Evolutionary conservation across 345 rosid species (phyloP), one percentile per base, ranked within the genome.

Genomic region (Aethionema arabicum): DNA sequence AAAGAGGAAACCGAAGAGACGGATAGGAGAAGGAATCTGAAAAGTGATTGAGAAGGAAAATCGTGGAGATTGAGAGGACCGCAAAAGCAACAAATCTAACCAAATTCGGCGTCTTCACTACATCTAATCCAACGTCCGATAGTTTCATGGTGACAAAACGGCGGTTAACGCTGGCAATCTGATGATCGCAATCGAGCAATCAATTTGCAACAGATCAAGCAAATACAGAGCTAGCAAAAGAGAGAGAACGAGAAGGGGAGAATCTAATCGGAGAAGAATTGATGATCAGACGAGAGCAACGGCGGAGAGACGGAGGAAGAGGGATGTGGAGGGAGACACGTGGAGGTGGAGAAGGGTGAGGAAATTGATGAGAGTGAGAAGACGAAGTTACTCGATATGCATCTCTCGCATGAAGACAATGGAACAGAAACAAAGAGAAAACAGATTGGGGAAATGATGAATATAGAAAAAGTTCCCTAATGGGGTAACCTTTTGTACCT

Each of bases 21-120:
- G 52, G 70, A 33, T 58, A 59, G 58, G 41, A 58, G 62, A 55
- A 67, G 61, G 76, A 57, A 54, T 63, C 68, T 40, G 77, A 63
- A 55, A 75, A 70, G 52, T 56, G 80, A 51, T 56, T 69, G 75
- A 59, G 10, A 21, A 61, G 29, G 63, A 63, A 57, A 45, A 68
- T 56, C 6, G 61, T 56, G 29, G 72, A 66, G 69, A 71, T 14
- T 52, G 59, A 75, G 37, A 78, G 43, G 62, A 73, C 29, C 32
- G 66, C 66, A 49, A 84, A 56, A 43, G 80, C 74, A 0, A 77
- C 60, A 1, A 77, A 16, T 61, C 76, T 77, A 15, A 83, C 63
- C 11, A 68, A 70, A 55, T 63, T 72, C 0, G 85, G 85, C 10
- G 79, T 49, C 42, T 72, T 76, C 38, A 77, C 27, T 12, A 68